Evolutionary conservation across 2,329 filamentous ascomycete species (phyloP).

Genomic region (Stemphylium vesicarium): DNA sequence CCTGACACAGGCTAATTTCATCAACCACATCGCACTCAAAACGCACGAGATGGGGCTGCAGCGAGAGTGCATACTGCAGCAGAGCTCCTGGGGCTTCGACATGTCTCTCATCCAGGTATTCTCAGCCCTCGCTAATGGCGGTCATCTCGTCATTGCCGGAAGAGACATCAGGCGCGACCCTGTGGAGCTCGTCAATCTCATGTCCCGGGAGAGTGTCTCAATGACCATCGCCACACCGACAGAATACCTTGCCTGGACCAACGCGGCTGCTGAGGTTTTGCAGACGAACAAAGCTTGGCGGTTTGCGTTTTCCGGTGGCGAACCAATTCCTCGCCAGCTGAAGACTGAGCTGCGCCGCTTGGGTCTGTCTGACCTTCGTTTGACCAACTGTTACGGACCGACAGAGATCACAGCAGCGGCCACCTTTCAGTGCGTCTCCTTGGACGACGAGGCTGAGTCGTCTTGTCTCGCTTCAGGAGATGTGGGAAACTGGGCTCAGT

Average conservation of each 20-base stretch:
- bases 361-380: not conserved
- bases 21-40: not conserved
- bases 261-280: slow-evolving; percentile 24
- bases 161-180: slow-evolving; percentile 43
- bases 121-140: not conserved
- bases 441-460: not conserved
- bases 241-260: slow-evolving; percentile 45
- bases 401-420: slow-evolving; percentile 10
- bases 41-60: not conserved
- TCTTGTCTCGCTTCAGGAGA: not conserved
- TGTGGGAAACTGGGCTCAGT: not conserved
- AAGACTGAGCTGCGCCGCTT: not conserved
- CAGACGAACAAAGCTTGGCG: slow-evolving; percentile 30
- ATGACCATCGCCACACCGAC: slow-evolving; percentile 52
- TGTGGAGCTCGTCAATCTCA: slow-evolving; percentile 43
- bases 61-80: not conserved
- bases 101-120: not conserved
- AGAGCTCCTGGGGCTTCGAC: not conserved
- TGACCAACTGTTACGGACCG: slow-evolving; percentile 28
- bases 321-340: slow-evolving; percentile 7
- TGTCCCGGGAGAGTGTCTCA: slow-evolving; percentile 47
- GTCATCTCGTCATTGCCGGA: slow-evolving; percentile 38
- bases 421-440: slow-evolving; percentile 17
- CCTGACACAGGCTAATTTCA: not conserved
- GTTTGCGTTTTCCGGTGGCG: slow-evolving; percentile 38